phyloP scores from a whole-genome alignment of 495 filamentous ascomycete genomes.

The Trichoderma erinaceum region DNA sequence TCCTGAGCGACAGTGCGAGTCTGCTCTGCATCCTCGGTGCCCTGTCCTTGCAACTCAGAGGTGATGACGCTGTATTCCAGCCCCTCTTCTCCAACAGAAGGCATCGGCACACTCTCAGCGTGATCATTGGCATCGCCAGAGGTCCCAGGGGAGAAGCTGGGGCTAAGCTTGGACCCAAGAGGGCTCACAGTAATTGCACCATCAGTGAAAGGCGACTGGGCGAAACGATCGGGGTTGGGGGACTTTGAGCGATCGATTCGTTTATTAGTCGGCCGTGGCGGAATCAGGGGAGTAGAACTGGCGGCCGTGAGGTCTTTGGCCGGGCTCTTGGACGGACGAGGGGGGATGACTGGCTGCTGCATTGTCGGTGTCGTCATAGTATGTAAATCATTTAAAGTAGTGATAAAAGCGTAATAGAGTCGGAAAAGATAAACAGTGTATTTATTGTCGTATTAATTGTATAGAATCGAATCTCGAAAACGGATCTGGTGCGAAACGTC shows the following conservation, averaged over 20 bases:
- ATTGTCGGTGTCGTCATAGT: slow-evolving; percentile 43
- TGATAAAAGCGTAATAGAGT: not conserved
- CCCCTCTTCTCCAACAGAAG: slow-evolving; percentile 83
- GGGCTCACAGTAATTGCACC: slow-evolving; percentile 29
- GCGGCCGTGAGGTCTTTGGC: slow-evolving; percentile 30
- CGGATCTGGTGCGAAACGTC: not conserved
- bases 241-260: slow-evolving; percentile 71
- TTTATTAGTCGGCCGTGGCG: slow-evolving; percentile 62
- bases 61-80: slow-evolving; percentile 69
- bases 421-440: not conserved
- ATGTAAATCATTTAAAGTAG: slow-evolving; percentile 2
- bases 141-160: slow-evolving; percentile 31
- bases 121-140: slow-evolving; percentile 47
- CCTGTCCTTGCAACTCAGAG: not conserved
- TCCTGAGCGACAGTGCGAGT: slow-evolving; percentile 70
- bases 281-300: slow-evolving; percentile 47
- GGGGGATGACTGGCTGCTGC: slow-evolving; percentile 54
- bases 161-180: slow-evolving; percentile 32
- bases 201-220: slow-evolving; percentile 82
- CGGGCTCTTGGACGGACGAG: slow-evolving; percentile 51
- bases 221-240: slow-evolving; percentile 69
- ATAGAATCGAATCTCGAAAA: not conserved
- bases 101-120: slow-evolving; percentile 72
- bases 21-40: slow-evolving; percentile 20
- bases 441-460: not conserved